phyloP scores from a whole-genome alignment of 225 moss, liverwort and hornwort species.

The Asterella californica region DNA sequence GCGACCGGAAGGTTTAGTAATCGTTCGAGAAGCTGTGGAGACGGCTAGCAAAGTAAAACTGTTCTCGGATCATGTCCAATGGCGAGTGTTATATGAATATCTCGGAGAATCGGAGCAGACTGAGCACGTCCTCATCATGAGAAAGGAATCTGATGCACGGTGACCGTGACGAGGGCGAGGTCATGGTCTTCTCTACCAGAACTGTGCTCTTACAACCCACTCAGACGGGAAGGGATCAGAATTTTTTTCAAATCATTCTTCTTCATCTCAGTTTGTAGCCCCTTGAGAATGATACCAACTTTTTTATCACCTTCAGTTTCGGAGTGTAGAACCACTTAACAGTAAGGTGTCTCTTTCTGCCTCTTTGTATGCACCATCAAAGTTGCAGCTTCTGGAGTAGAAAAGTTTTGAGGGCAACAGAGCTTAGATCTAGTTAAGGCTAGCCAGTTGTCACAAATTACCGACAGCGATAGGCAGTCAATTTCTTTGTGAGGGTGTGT shows the following conservation, averaged over 20 bases:
- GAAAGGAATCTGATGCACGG: background rate
- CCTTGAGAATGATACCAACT: background rate
- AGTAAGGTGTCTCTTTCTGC: background rate
- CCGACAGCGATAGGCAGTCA: background rate
- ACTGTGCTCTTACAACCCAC: background rate
- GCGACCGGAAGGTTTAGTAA: conserved; percentile 17
- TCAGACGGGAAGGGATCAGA: background rate
- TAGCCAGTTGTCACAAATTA: background rate
- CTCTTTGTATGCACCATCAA: background rate
- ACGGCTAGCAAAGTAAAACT: background rate
- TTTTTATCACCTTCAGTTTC: background rate
- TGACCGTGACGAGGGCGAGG: background rate
- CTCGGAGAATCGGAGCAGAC: background rate
- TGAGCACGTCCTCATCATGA: conserved; percentile 4
- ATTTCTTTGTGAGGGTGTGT: background rate
- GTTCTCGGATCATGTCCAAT: background rate
- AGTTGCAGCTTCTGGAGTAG: background rate
- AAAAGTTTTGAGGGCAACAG: background rate
- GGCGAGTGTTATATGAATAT: conserved; percentile 8
- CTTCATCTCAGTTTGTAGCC: background rate
- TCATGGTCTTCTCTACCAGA: background rate
- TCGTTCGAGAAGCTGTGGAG: background rate
- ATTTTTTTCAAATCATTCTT: background rate
- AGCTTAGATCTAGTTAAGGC: background rate
- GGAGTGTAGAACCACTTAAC: background rate